Evolutionary conservation across 352 stramenopile species (phyloP), one percentile per base, ranked within the genome.

Genomic region (Pythium rhizo-oryzae): DNA sequence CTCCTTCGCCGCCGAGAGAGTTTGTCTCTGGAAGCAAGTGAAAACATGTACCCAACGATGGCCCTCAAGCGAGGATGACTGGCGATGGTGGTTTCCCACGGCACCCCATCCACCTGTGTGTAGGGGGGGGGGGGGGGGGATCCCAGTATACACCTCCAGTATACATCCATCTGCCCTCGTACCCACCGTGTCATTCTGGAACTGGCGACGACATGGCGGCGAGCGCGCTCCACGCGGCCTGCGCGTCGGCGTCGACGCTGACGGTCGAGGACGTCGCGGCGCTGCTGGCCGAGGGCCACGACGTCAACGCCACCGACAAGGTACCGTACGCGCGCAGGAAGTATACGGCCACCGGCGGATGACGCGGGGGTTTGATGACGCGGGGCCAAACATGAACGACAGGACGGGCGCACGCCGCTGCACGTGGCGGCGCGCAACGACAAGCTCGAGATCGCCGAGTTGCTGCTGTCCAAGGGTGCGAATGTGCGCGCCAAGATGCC

Each of bases 371-470:
- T n/a, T n/a, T n/a, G n/a, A n/a, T n/a, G n/a, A n/a, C n/a, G n/a
- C n/a, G n/a, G n/a, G n/a, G n/a, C n/a, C n/a, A n/a, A n/a, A n/a
- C n/a, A n/a, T n/a, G 16, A 21, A 44, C 1, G 6, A 49, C 25
- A 55, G 60, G 51, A 55, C 25, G 59, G 53, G 15, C 52, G 62
- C 41, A 69, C 62, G 62, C 62, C 54, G 19, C 62, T 69, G 37
- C 53, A 62, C 16, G 24, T 69, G 4, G 62, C 62, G 4, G 62
- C 53, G 53, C 62, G 62, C n/a, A 50, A 51, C 23, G 62, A 69
- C 41, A 61, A 69, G 41, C 44, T 61, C 18, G 30, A 59, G 21
- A 53, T 70, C 18, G 55, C 43, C 13, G 21, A 24, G 33, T 53
- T 59, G 6, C n/a, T 70, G 63, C 25, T 70, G 16, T 25, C 56